Evolutionary conservation across 2,329 filamentous ascomycete genomes (phyloP).

Genomic region (Hypoxylon sp.): DNA sequence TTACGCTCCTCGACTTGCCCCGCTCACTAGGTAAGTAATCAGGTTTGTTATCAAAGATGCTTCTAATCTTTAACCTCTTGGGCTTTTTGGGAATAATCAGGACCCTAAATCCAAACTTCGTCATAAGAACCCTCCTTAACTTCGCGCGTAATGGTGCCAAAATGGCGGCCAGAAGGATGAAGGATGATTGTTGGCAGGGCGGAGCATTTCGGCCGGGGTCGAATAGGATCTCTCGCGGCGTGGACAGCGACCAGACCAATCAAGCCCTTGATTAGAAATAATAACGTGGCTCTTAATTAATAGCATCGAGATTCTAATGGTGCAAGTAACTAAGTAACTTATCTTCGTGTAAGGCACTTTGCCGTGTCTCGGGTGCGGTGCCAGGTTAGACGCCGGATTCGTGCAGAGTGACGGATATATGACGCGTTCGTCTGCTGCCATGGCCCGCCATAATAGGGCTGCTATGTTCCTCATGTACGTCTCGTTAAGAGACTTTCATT

Average conservation of each 20-base stretch:
- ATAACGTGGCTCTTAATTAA: background rate
- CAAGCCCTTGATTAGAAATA: background rate
- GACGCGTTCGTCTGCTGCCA: slow-evolving; percentile 17
- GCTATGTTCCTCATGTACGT: background rate
- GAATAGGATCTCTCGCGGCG: slow-evolving; percentile 3
- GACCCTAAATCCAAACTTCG: no score
- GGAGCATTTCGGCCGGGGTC: slow-evolving; percentile 7
- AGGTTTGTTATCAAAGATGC: no score
- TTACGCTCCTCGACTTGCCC: no score
- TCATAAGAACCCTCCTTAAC: background rate
- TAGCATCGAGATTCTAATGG: slow-evolving; percentile 9
- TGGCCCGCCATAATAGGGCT: background rate
- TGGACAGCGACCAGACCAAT: slow-evolving; percentile 5
- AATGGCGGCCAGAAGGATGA: background rate
- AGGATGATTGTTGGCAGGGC: background rate
- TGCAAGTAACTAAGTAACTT: background rate
- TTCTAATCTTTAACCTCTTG: no score
- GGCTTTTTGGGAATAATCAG: no score
- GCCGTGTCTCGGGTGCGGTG: slow-evolving; percentile 8
- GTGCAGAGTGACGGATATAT: slow-evolving; percentile 11
- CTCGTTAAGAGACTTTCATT: no score
- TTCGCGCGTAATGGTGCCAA: background rate
- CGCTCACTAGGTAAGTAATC: no score
- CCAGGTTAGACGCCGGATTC: background rate
- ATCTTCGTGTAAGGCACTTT: background rate